Conservation (phyloP, 176 grass and related monocot genomes). For the Carex kokanica region DNA sequence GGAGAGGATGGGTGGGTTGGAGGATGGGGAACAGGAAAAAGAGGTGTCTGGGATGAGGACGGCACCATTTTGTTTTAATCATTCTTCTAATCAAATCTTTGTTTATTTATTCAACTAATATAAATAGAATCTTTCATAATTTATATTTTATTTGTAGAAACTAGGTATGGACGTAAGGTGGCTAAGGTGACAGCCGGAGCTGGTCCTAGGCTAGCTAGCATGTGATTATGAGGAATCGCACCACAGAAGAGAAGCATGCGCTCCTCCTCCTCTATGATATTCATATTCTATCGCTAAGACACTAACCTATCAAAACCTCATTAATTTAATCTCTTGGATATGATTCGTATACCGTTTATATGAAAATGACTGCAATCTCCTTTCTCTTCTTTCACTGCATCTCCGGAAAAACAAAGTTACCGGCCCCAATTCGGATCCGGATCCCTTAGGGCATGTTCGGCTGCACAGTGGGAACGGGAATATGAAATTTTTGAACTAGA, state of each 20-base stretch:
- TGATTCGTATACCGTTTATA: neutral
- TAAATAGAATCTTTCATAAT: neutral
- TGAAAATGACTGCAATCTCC: neutral
- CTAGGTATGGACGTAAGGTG: conserved; percentile 14
- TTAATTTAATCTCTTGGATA: conserved; percentile 2
- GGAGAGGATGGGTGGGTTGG: conserved; percentile 52
- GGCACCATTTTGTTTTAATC: conserved; percentile 37
- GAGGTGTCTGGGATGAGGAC: conserved; percentile 65
- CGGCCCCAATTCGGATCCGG: neutral
- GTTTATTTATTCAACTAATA: neutral
- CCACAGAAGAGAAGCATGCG: conserved; percentile 22
- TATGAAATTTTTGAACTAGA: too few relatives aligned
- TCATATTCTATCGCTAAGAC: too few relatives aligned
- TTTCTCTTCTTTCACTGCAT: neutral
- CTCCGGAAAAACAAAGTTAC: neutral
- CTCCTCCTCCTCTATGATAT: neutral
- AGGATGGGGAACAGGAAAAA: conserved; percentile 65
- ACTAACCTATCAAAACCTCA: neutral
- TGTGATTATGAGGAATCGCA: conserved; percentile 62
- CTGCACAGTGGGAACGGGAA: too few relatives aligned
- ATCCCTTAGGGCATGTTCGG: too few relatives aligned
- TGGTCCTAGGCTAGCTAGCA: conserved; percentile 12
- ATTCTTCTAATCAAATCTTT: conserved; percentile 16
- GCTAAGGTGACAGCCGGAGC: neutral
- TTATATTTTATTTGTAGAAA: neutral